Conservation (phyloP, 1,284 basidiomycete species). For the Trichosporon asahii region DNA sequence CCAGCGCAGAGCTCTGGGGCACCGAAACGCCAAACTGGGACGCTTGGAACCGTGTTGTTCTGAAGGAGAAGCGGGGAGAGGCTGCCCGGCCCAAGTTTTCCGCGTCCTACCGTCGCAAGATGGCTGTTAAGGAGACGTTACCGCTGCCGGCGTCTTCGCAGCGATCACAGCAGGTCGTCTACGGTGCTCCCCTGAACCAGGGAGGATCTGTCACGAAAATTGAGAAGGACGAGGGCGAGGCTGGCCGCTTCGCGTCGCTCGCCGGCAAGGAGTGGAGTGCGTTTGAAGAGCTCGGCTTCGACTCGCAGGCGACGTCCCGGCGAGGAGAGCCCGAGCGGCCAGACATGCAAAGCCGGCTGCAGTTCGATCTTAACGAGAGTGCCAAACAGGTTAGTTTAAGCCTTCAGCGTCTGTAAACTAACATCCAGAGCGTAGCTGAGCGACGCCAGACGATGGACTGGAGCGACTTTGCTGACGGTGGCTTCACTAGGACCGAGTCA, state of each 20-base stretch:
- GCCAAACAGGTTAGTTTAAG: constrained; percentile 65
- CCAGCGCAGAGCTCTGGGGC: constrained; percentile 68
- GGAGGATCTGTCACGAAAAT: not conserved
- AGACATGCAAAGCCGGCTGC: constrained; percentile 60
- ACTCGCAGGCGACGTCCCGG: constrained; percentile 49
- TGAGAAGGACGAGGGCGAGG: constrained; percentile 49
- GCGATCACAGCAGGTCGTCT: constrained; percentile 12
- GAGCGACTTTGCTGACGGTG: constrained; percentile 73
- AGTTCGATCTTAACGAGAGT: constrained; percentile 80
- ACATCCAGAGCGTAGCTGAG: constrained; percentile 55
- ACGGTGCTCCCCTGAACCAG: constrained; percentile 14
- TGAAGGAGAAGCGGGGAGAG: constrained; percentile 29
- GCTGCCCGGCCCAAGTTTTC: constrained; percentile 42
- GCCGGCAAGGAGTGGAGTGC: constrained; percentile 83
- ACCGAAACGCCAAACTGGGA: constrained; percentile 41
- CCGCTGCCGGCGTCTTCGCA: constrained; percentile 26
- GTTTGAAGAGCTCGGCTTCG: constrained; percentile 77
- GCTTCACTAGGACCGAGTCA: constrained; percentile 71
- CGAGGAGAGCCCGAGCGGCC: constrained; percentile 48
- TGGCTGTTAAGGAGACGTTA: constrained; percentile 39
- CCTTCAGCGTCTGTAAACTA: not conserved
- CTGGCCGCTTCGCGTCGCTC: constrained; percentile 69
- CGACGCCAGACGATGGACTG: constrained; percentile 77
- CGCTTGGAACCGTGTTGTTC: constrained; percentile 42
- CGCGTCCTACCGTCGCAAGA: constrained; percentile 32